Conservation (phyloP, 768 basidiomycete species). For the Boletus huronensis region DNA sequence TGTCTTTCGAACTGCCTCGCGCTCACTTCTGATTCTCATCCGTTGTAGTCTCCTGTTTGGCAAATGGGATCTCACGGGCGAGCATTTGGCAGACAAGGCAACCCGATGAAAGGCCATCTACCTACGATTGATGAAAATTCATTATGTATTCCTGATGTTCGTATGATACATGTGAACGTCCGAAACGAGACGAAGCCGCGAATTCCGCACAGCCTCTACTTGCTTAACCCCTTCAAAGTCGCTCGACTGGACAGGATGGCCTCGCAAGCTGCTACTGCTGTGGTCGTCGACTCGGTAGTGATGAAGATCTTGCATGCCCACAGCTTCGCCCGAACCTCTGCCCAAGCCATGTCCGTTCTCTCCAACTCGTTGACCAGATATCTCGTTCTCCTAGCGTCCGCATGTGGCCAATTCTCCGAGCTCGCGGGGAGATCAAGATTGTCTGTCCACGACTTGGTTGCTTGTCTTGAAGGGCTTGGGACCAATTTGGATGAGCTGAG, state of each 20-base stretch:
- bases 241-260: conserved; percentile 14
- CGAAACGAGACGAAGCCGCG: neutral
- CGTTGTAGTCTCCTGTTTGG: conserved; percentile 38
- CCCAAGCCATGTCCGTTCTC: conserved; percentile 65
- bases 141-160: neutral
- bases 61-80: conserved; percentile 40
- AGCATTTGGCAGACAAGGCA: conserved; percentile 14
- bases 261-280: conserved; percentile 47
- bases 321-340: conserved; percentile 71
- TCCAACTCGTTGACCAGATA: conserved; percentile 78
- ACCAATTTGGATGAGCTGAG: conserved; percentile 64
- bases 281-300: conserved; percentile 63
- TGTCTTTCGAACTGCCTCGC: conserved; percentile 30
- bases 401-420: conserved; percentile 70
- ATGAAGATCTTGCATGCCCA: conserved; percentile 74
- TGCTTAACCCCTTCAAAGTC: neutral
- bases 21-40: conserved; percentile 2
- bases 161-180: neutral
- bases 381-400: conserved; percentile 57
- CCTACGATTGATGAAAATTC: neutral
- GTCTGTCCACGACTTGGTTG: conserved; percentile 55
- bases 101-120: neutral
- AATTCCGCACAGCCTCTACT: conserved; percentile 5
- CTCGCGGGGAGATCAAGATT: conserved; percentile 66
- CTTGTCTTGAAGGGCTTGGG: conserved; percentile 73